phyloP scores from a whole-genome alignment of 805 yeast genomes.

The Metschnikowia drakensbergensis region DNA sequence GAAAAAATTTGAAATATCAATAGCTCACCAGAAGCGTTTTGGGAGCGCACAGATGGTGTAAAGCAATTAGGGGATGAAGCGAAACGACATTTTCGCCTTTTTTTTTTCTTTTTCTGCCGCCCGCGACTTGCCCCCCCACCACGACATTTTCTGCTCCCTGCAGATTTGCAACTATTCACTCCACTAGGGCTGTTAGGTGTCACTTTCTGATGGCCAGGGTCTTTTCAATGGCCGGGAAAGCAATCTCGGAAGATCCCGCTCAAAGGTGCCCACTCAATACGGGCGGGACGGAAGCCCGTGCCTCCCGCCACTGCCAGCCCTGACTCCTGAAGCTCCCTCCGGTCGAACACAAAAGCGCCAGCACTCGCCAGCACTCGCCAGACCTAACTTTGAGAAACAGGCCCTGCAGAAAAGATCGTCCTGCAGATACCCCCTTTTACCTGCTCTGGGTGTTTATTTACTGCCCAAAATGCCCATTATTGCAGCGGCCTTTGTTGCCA shows the following conservation, averaged over 20 bases:
- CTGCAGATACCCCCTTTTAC: too few species aligned
- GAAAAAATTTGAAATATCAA: conserved; percentile 8
- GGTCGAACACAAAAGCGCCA: not conserved
- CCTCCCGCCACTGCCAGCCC: not conserved
- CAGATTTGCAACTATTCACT: conserved; percentile 5
- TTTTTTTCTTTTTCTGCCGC: conserved; percentile 9
- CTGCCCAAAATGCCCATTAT: not conserved
- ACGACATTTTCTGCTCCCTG: conserved; percentile 3
- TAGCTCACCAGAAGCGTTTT: conserved; percentile 11
- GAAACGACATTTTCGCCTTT: conserved; percentile 19
- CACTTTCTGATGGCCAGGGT: not conserved
- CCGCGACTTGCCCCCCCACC: conserved; percentile 5
- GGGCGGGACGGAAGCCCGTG: not conserved
- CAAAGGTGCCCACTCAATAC: too few species aligned
- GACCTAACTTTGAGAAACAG: too few species aligned
- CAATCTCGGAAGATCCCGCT: too few species aligned
- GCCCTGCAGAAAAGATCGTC: too few species aligned
- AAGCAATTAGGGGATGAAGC: conserved; percentile 21
- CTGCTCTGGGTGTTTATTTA: not conserved
- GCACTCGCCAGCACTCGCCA: too few species aligned
- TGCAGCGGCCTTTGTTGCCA: not conserved
- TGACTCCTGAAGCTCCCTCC: not conserved
- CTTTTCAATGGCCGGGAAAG: not conserved
- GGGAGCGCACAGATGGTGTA: conserved; percentile 18
- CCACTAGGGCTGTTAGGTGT: too few species aligned